phyloP scores from a whole-genome alignment of 2,329 filamentous ascomycete genomes.

The Clonostachys solani region DNA sequence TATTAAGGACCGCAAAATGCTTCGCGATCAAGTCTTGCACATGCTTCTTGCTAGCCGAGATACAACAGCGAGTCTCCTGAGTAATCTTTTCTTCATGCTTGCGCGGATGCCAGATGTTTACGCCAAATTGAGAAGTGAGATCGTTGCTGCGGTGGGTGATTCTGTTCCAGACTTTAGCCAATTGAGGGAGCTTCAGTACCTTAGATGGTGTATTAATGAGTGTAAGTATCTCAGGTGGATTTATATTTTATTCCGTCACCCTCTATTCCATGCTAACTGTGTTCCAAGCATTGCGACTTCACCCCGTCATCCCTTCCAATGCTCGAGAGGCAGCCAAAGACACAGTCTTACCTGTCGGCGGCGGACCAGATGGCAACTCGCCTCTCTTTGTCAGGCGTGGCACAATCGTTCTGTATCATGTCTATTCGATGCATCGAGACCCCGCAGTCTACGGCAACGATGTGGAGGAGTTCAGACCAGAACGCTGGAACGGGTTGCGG shows the following conservation, averaged over 20 bases:
- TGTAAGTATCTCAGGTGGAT: conserved; percentile 27
- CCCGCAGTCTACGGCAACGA: conserved; percentile 28
- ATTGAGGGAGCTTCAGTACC: conserved; percentile 47
- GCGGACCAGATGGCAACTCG: conserved; percentile 38
- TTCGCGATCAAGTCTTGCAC: conserved; percentile 36
- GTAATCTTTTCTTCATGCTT: conserved; percentile 37
- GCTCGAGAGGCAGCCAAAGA: conserved; percentile 27
- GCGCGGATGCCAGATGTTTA: conserved; percentile 33
- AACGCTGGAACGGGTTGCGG: conserved; percentile 30
- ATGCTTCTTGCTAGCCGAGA: conserved; percentile 39
- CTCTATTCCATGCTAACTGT: not conserved
- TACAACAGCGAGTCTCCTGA: conserved; percentile 38
- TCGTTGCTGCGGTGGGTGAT: conserved; percentile 20
- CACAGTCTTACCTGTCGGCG: conserved; percentile 46
- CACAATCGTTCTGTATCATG: conserved; percentile 33
- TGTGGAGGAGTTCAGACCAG: conserved; percentile 30
- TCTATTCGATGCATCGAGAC: conserved; percentile 34
- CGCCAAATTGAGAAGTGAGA: conserved; percentile 37
- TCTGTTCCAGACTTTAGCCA: conserved; percentile 38
- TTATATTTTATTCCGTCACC: not conserved
- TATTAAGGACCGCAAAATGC: conserved; percentile 30
- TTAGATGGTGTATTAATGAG: conserved; percentile 54
- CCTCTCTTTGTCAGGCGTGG: conserved; percentile 46
- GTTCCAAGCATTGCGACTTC: conserved; percentile 36
- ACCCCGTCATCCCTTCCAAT: conserved; percentile 47